Evolutionary conservation across 495 filamentous ascomycete species (phyloP).

Genomic region (Tricharina praecox): DNA sequence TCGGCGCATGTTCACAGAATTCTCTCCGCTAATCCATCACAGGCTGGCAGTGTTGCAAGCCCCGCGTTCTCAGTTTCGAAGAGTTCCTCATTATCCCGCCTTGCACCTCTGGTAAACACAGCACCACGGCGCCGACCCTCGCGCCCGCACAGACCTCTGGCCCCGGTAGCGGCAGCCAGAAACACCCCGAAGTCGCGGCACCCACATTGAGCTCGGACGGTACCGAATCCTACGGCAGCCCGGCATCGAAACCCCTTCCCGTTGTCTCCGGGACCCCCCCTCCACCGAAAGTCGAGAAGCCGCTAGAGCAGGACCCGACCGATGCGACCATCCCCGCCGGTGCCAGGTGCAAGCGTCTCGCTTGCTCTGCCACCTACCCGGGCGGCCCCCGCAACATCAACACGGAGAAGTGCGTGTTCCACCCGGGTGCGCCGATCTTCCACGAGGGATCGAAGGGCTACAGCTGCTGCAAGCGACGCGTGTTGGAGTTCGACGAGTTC

Average conservation of each 20-base stretch:
- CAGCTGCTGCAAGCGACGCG: constrained; percentile 85
- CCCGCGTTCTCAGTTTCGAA: constrained; percentile 78
- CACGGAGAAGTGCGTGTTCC: constrained; percentile 49
- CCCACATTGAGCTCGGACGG: constrained; percentile 28
- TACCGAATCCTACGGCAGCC: constrained; percentile 34
- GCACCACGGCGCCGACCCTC: constrained; percentile 62
- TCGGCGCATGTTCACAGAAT: background rate
- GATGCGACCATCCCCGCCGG: constrained; percentile 50
- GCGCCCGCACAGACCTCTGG: constrained; percentile 24
- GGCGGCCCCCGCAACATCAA: constrained; percentile 50
- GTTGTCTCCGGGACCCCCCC: constrained; percentile 41
- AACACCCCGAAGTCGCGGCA: constrained; percentile 17
- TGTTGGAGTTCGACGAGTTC: constrained; percentile 95
- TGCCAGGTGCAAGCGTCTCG: constrained; percentile 57
- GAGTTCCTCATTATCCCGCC: constrained; percentile 91
- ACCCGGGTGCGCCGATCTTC: constrained; percentile 77
- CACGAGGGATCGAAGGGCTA: constrained; percentile 88
- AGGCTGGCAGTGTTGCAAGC: constrained; percentile 99
- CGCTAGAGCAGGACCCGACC: constrained; percentile 71
- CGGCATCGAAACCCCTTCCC: constrained; percentile 28
- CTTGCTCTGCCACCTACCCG: constrained; percentile 50
- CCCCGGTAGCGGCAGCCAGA: constrained; percentile 15
- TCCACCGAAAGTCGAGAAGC: constrained; percentile 40
- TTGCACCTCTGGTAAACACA: constrained; percentile 88
- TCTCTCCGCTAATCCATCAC: constrained; percentile 15